Base-by-base conservation (phyloP, 805 yeast genomes). In the Komagataella kurtzmanii region DNA sequence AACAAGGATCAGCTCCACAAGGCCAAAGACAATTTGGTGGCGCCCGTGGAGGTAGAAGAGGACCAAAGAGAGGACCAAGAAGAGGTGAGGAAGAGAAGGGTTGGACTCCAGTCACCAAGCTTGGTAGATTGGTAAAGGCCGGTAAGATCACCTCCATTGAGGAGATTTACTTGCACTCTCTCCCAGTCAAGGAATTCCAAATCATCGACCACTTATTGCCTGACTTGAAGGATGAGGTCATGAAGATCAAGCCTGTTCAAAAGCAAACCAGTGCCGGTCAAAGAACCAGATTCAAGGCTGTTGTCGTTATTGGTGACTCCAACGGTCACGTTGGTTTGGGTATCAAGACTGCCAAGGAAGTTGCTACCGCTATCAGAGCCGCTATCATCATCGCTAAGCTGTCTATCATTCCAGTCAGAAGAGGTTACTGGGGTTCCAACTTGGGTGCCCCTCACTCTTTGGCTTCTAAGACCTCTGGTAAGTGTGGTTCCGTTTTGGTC, bases 191-290 rank as follows among this genome's bases (percentile, higher is more conserved):
- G 90, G 99, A 93, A 81, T 90, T 77, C 87, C 98, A 93, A 82
- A 87, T 93, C 81, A 86, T 93, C 69, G 99, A 93, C 81, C 83
- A 82, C 71, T 81, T 93, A 75, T 81, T 93, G 69, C 99, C 99
- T 73, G 84, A 78, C 70, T 85, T 93, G 73, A 83, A 85, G 78
- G 99, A 93, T 75, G 96, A 91, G 80, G 97, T 93, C 71, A 93
- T 93, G 99, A 91, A 91, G 88, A 93, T 93, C 81, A 85, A 91
- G 81, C 95, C 99, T 65, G 99, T 93, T 67, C 99, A 93, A 81
- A 93, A 93, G 85, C 99, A 93, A 81, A 93, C 99, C 83, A 84
- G 96, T 80, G 99, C 99, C 70, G 99, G 99, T 89, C 99, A 93
- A 84, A 91, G 99, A 85, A 93, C 98, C 79, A 89, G 99, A 84